Evolutionary conservation across 2,329 filamentous ascomycete genomes (phyloP), one percentile per base, ranked within the genome.

Genomic region (Fusarium drepaniforme): DNA sequence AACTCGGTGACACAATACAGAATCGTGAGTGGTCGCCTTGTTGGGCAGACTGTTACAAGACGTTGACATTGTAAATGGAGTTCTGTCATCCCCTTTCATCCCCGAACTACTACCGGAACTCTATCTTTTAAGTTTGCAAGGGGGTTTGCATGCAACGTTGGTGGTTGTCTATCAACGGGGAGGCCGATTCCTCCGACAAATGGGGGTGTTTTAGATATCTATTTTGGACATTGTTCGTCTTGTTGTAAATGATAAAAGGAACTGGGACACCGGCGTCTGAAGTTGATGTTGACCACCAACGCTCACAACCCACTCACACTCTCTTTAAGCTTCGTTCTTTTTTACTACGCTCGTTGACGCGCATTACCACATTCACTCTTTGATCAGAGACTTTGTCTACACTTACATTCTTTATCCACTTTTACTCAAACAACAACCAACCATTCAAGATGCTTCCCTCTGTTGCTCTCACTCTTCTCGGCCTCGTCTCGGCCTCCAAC

Each of bases 381-480:
- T 56, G 49, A 56, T 56, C 49, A 56, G 49, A 57, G 33, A 33
- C 53, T 35, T 65, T 44, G n/a, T 49, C 33, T 28, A 35, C 60
- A 62, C 5, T 46, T 63, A 21, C 60, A 57, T 57, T 46, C 38
- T n/a, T 58, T 18, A 30, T 53, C 44, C 5, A 28, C 44, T 15
- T n/a, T 21, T 53, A 33, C 28, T 30, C 46, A 51, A 63, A 67
- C 3, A 35, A 63, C 23, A 51, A 49, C 40, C 51, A 61, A 33
- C 30, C 30, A 33, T 33, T 62, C 59, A 72, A 7, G 13, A 76
- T 77, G 73, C 67, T 76, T 1, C 71, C 75, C 16, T 70, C 75
- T 1, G 64, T 71, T 15, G 56, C 73, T 2, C 33, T 76, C 3
- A 60, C 75, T 0, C 37, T 78, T 8, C 42, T 77, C 16, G 68